Evolutionary conservation across 1,139 yeast genomes (phyloP), one percentile per base, ranked within the genome.

Genomic region (Yamadazyma oceani): DNA sequence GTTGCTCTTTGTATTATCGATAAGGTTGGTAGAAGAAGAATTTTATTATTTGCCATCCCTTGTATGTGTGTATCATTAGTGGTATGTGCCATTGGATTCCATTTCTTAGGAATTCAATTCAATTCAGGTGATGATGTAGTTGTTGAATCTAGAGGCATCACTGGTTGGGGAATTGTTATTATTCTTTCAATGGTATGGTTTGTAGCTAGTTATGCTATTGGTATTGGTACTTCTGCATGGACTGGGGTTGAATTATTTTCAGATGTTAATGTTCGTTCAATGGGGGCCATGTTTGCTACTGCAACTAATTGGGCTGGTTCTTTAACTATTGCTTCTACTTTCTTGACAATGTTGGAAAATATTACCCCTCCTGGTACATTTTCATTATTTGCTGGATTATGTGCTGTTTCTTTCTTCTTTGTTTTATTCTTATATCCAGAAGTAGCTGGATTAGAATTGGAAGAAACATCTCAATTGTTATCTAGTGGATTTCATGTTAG

Each of bases 151-250:
- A 57, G 66, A 12, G 80, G 82, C 5, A 78, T 84, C 32, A 67
- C 80, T 26, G 82, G 87, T 2, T 89, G 97, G 96, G 95, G 96
- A 11, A 78, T 85, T 45, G 81, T 88, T 10, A 80, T 90, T 41
- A 83, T 92, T 45, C 72, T 89, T 24, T 83, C 88, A 45, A 88
- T 89, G 88, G 87, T 90, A 50, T 60, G 80, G 38, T 92, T 76
- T 55, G 96, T 89, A 36, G 96, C 95, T 5, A 81, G 85, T 43
- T 90, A 89, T 58, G 96, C 97, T 31, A 70, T 87, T 48, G 97
- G 97, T 51, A 86, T 89, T 50, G 98, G 98, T 62, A 88, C 90
- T 58, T 90, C 88, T 43, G 97, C 98, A 35, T 90, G 98, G 98
- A 96, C 92, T 54, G 97, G 95, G 56, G 86, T 92, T 38, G 98